Evolutionary conservation across 2,329 filamentous ascomycete genomes (phyloP).

Genomic region (Cercospora sp.): DNA sequence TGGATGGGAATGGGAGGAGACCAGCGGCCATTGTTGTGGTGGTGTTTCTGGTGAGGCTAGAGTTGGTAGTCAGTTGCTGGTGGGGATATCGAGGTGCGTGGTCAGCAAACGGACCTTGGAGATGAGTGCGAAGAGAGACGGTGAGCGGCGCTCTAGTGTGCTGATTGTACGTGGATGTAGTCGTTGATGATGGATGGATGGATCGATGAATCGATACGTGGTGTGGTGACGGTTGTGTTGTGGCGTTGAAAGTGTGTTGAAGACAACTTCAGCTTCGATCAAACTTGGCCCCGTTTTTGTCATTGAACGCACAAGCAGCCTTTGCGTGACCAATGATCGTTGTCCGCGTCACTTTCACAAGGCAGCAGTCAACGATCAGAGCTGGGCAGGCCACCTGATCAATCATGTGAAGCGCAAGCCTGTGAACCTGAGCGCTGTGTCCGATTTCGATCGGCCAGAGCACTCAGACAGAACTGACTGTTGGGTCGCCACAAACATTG

Average conservation of each 20-base stretch:
- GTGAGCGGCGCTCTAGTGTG: neutral
- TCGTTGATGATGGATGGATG: neutral
- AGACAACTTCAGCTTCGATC: neutral
- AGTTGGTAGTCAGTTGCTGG: neutral
- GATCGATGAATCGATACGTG: neutral
- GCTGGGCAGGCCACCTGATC: neutral
- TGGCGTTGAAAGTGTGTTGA: neutral
- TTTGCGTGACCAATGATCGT: neutral
- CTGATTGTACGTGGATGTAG: neutral
- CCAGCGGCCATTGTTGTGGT: neutral
- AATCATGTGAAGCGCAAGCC: neutral
- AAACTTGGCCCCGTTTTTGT: neutral
- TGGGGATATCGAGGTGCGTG: neutral
- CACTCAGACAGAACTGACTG: neutral
- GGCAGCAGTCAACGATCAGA: neutral
- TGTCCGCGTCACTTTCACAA: neutral
- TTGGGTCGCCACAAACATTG: neutral
- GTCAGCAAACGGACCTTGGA: neutral
- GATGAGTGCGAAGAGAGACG: neutral
- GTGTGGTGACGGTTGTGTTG: neutral
- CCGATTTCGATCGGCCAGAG: neutral
- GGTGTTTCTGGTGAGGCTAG: neutral
- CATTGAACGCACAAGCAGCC: neutral
- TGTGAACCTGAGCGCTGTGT: neutral
- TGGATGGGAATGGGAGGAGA: neutral